phyloP scores from a whole-genome alignment of 78 protist species.

The Dictyostelium brefeldianum region DNA sequence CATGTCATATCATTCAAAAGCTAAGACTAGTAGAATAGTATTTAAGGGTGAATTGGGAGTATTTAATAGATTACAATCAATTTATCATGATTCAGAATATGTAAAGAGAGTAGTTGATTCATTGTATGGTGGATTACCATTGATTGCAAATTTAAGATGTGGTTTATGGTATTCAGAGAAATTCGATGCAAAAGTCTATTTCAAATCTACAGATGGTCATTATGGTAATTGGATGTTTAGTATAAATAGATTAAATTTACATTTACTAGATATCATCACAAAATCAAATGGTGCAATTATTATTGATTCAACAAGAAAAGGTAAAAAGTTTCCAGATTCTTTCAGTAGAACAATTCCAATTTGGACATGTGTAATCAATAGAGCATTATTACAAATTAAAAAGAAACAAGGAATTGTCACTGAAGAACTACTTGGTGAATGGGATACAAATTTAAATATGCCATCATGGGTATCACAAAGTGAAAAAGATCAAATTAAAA shows the following conservation, averaged over 20 bases:
- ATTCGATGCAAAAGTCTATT: slow-evolving; percentile 60
- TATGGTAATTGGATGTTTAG: slow-evolving; percentile 83
- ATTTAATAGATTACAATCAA: slow-evolving; percentile 54
- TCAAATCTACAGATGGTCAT: slow-evolving; percentile 87
- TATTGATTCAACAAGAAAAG: slow-evolving; percentile 81
- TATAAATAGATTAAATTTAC: slow-evolving; percentile 50
- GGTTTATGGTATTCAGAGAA: slow-evolving; percentile 67
- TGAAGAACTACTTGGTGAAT: slow-evolving; percentile 2
- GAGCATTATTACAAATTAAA: slow-evolving; percentile 4
- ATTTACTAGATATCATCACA: slow-evolving; percentile 11
- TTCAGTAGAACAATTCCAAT: slow-evolving; percentile 81
- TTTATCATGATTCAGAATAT: slow-evolving; percentile 57
- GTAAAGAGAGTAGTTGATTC: neutral
- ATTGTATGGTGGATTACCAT: slow-evolving; percentile 1
- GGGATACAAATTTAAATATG: slow-evolving; percentile 15
- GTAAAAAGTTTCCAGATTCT: slow-evolving; percentile 82
- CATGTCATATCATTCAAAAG: neutral
- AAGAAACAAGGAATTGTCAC: neutral
- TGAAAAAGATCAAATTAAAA: slow-evolving; percentile 41
- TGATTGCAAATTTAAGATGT: slow-evolving; percentile 81
- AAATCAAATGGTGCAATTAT: slow-evolving; percentile 22
- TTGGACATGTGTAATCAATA: slow-evolving; percentile 65
- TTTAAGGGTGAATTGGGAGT: slow-evolving; percentile 31
- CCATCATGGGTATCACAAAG: slow-evolving; percentile 59
- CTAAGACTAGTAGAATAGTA: slow-evolving; percentile 12